These are phyloP conservation scores for Martensiomyces pterosporus DNA, from an alignment of 192 early-diverging fungal genomes.

Conservation along the genomic window DNA sequence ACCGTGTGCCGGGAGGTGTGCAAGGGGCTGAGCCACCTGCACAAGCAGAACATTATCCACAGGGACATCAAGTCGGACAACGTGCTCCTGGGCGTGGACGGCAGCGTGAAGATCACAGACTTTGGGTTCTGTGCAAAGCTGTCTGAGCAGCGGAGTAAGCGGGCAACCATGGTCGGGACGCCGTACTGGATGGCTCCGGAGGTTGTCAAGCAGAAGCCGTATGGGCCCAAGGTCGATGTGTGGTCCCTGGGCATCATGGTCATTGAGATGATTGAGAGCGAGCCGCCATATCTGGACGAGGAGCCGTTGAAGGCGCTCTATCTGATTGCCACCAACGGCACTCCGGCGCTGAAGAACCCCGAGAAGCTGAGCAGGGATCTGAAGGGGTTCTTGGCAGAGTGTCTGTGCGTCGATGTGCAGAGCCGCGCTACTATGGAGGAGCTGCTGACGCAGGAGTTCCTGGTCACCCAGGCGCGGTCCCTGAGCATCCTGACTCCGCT, in stretches of 20 bases:
- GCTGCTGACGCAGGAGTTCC: slow-evolving; percentile 68
- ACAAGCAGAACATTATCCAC: slow-evolving; percentile 81
- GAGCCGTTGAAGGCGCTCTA: slow-evolving; percentile 94
- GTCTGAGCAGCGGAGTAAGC: slow-evolving; percentile 76
- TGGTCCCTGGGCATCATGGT: slow-evolving; percentile 98
- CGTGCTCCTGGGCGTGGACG: slow-evolving; percentile 72
- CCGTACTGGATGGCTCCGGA: slow-evolving; percentile 89
- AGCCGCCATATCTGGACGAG: slow-evolving; percentile 94
- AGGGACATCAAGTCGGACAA: slow-evolving; percentile 91
- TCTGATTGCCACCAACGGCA: slow-evolving; percentile 94
- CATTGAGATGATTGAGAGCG: slow-evolving; percentile 96
- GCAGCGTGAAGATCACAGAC: slow-evolving; percentile 88
- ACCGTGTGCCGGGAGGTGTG: slow-evolving; percentile 82
- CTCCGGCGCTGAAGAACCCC: slow-evolving; percentile 84
- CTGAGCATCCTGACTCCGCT: slow-evolving; percentile 29
- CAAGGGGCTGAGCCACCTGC: slow-evolving; percentile 76
- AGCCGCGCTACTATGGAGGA: slow-evolving; percentile 74
- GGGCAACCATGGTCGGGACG: slow-evolving; percentile 85
- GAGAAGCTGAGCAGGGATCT: slow-evolving; percentile 73
- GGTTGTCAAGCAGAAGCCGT: slow-evolving; percentile 78
- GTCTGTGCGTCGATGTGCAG: slow-evolving; percentile 82
- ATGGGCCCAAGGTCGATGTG: slow-evolving; percentile 75
- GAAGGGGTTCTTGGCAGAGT: slow-evolving; percentile 82
- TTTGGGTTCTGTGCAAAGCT: slow-evolving; percentile 95
- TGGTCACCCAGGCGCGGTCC: slow-evolving; percentile 42